Percentiles rank a stretch among this genome's conserved stretches.
Conservation (phyloP, 2,329 filamentous ascomycete species). For the Phaeosphaeriaceae sp. region DNA sequence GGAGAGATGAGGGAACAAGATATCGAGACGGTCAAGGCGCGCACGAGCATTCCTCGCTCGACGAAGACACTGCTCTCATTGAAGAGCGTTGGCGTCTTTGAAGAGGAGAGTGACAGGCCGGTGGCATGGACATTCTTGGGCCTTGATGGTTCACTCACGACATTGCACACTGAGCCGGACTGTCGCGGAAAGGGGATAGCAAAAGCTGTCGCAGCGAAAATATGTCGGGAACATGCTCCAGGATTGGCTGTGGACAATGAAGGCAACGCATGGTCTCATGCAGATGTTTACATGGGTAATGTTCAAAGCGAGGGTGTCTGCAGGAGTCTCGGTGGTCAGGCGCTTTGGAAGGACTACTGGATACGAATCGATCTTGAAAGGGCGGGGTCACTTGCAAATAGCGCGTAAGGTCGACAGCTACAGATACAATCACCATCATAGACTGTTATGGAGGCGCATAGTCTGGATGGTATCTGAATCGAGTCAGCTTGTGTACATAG, state of each 20-base stretch:
- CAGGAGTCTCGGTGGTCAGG: conserved; percentile 65
- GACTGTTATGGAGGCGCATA: not conserved
- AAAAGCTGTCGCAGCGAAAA: conserved; percentile 65
- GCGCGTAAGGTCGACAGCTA: conserved; percentile 5
- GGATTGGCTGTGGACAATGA: conserved; percentile 40
- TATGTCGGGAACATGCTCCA: conserved; percentile 59
- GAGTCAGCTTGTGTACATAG: conserved; percentile 25
- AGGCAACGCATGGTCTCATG: conserved; percentile 64
- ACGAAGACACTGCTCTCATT: conserved; percentile 55
- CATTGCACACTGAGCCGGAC: conserved; percentile 66
- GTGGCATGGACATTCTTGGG: conserved; percentile 73
- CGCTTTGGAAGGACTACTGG: conserved; percentile 68
- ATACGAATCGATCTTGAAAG: conserved; percentile 52
- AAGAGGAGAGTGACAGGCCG: conserved; percentile 56
- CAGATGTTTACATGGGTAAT: conserved; percentile 71
- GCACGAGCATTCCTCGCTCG: conserved; percentile 61
- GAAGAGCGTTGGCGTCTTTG: conserved; percentile 50
- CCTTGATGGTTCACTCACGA: conserved; percentile 68
- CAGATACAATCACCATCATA: not conserved
- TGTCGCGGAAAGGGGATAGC: conserved; percentile 71
- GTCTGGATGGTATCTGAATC: conserved; percentile 21
- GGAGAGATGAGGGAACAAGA: conserved; percentile 61
- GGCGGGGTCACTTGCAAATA: conserved; percentile 25
- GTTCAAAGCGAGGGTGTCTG: conserved; percentile 68
- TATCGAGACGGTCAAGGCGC: conserved; percentile 61